phyloP scores from a whole-genome alignment of 2,329 filamentous ascomycete genomes.

The Aquanectria penicillioides region DNA sequence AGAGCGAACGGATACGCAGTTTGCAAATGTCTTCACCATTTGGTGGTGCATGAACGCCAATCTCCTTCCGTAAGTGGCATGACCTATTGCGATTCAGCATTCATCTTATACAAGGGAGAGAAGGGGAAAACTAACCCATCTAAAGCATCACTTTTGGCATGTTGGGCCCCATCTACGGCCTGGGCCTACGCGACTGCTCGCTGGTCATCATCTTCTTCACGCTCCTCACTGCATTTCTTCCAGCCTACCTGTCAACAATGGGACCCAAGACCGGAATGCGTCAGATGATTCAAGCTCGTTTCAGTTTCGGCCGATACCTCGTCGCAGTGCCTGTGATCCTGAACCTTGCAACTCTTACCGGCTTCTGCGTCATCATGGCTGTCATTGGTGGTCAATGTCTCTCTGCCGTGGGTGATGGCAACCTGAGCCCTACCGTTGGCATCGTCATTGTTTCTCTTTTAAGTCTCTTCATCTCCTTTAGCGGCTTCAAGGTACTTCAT shows the following conservation, averaged over 20 bases:
- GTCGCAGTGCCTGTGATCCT: constrained; percentile 45
- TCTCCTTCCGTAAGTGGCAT: constrained; percentile 41
- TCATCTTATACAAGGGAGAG: not conserved
- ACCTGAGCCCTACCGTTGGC: constrained; percentile 54
- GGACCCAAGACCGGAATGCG: constrained; percentile 58
- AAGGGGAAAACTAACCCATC: too few relatives aligned
- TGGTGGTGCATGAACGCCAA: constrained; percentile 46
- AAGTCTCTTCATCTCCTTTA: constrained; percentile 57
- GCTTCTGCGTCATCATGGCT: constrained; percentile 58
- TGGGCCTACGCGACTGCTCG: constrained; percentile 54
- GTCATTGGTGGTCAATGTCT: constrained; percentile 58
- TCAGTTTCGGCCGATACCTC: constrained; percentile 36
- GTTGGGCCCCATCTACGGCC: constrained; percentile 53
- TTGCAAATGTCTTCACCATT: constrained; percentile 44
- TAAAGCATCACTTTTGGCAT: constrained; percentile 55
- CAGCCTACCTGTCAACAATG: constrained; percentile 54
- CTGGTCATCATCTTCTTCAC: constrained; percentile 60
- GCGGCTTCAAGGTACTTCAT: constrained; percentile 57
- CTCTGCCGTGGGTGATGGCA: constrained; percentile 48
- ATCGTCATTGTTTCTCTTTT: constrained; percentile 59
- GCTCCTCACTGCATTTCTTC: constrained; percentile 49
- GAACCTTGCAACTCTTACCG: constrained; percentile 58
- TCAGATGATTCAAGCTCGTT: constrained; percentile 59
- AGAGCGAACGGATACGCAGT: constrained; percentile 43
- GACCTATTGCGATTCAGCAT: not conserved